A percentile compares a stretch with the other conserved stretches of the same genome.
phyloP scores from a whole-genome alignment of 352 stramenopile genomes.

The Globisporangium polare region DNA sequence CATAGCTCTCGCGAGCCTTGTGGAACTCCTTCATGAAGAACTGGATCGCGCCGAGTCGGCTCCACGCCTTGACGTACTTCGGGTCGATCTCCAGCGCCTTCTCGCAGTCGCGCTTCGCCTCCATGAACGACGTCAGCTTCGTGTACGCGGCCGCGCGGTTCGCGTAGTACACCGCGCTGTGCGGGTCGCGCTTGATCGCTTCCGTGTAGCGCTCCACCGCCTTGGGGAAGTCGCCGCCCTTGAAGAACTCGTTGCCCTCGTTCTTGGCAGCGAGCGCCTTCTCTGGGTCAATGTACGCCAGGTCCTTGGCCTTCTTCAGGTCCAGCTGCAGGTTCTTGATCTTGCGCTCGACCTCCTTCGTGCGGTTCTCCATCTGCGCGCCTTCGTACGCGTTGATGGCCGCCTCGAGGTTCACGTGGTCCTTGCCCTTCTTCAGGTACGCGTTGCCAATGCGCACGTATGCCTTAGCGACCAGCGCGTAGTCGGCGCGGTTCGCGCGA shows the following conservation, averaged over 20 bases:
- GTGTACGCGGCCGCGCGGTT: conserved; percentile 97
- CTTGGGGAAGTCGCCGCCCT: conserved; percentile 92
- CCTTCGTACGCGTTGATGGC: conserved; percentile 88
- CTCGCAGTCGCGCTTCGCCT: conserved; percentile 93
- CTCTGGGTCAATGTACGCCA: conserved; percentile 96
- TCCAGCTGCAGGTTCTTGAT: conserved; percentile 94
- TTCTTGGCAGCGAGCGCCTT: conserved; percentile 98
- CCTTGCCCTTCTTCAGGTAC: conserved; percentile 93
- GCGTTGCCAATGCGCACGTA: conserved; percentile 96
- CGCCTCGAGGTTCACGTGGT: conserved; percentile 76
- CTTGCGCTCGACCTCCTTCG: conserved; percentile 93
- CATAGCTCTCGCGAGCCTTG: conserved; percentile 97
- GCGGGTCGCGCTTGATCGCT: conserved; percentile 98
- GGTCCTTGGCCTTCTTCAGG: conserved; percentile 93
- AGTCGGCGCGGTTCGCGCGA: conserved; percentile 93
- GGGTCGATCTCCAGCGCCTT: conserved; percentile 98
- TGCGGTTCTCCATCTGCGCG: conserved; percentile 84
- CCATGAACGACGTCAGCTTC: conserved; percentile 96
- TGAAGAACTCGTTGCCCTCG: conserved; percentile 97
- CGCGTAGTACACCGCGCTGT: conserved; percentile 97
- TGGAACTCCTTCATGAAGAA: conserved; percentile 99
- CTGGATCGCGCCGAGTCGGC: conserved; percentile 98
- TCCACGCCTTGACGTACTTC: conserved; percentile 99
- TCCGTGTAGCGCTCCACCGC: conserved; percentile 95
- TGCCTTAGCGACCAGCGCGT: conserved; percentile 95